Evolutionary conservation across 2,329 filamentous ascomycete genomes (phyloP).

Genomic region (Diplodia mutila): DNA sequence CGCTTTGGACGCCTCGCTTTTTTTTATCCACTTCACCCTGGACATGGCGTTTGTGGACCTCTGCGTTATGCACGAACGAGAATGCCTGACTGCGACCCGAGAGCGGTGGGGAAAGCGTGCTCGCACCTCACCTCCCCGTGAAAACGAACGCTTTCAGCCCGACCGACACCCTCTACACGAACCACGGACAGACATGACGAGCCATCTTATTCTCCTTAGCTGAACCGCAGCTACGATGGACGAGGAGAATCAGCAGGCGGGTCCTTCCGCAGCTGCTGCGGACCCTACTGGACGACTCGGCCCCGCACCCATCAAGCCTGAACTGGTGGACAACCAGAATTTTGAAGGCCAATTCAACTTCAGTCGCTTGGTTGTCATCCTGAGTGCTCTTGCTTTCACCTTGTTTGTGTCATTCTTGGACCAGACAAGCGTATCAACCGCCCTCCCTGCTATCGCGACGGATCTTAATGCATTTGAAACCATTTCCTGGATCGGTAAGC

Average conservation of each 20-base stretch:
- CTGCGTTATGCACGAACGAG: not conserved
- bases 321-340: constrained; percentile 15
- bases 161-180: not conserved
- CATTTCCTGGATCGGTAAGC: constrained; percentile 13
- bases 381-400: constrained; percentile 14
- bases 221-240: constrained; percentile 4
- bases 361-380: not conserved
- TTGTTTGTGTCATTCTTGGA: constrained; percentile 44
- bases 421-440: constrained; percentile 47
- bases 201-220: not conserved
- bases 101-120: constrained; percentile 1
- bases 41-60: not conserved
- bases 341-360: constrained; percentile 13
- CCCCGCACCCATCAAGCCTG: not conserved
- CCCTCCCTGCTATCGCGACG: constrained; percentile 45
- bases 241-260: constrained; percentile 14
- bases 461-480: constrained; percentile 34
- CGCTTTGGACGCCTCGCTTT: not conserved
- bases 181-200: not conserved
- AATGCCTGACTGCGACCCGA: constrained; percentile 3
- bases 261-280: not conserved
- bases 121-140: not conserved
- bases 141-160: not conserved
- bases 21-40: not conserved
- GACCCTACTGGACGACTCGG: not conserved